A percentile compares a stretch with the other conserved stretches of the same genome.
Evolutionary conservation across 805 yeast genomes (phyloP).

Genomic region (Limtongia smithiae): DNA sequence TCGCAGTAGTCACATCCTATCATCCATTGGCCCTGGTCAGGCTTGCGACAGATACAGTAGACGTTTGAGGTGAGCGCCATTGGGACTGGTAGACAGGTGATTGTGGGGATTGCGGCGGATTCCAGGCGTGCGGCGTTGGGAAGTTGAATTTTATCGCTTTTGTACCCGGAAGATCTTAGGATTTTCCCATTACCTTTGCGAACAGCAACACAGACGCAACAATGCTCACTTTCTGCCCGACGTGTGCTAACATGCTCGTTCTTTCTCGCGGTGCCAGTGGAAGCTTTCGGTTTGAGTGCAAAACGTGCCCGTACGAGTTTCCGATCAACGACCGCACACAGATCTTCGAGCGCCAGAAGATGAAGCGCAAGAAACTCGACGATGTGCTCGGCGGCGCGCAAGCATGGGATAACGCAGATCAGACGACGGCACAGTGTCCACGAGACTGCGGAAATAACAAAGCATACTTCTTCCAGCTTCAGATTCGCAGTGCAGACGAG

Average conservation of each 20-base stretch:
- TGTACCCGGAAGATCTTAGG: no score
- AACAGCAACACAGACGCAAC: no score
- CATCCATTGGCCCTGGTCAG: slow-evolving; percentile 81
- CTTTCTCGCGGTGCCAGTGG: slow-evolving; percentile 57
- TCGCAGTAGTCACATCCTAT: slow-evolving; percentile 94
- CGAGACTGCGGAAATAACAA: slow-evolving; percentile 83
- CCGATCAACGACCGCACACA: slow-evolving; percentile 72
- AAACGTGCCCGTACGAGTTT: slow-evolving; percentile 94
- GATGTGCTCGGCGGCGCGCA: slow-evolving; percentile 96
- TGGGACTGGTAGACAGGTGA: no score
- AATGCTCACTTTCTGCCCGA: slow-evolving; percentile 1
- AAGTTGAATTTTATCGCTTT: no score
- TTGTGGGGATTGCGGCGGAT: no score
- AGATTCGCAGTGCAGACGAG: slow-evolving; percentile 96
- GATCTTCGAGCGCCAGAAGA: slow-evolving; percentile 76
- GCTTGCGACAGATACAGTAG: slow-evolving; percentile 72
- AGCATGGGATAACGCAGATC: slow-evolving; percentile 98
- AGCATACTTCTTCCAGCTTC: slow-evolving; percentile 95
- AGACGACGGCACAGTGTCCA: slow-evolving; percentile 90
- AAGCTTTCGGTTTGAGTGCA: slow-evolving; percentile 70
- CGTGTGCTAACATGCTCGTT: slow-evolving; percentile 25
- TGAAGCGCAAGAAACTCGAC: slow-evolving; percentile 87
- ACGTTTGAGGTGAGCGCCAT: slow-evolving; percentile 6
- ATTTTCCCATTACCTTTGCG: no score
- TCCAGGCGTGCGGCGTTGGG: no score